Evolutionary conservation across 2,329 filamentous ascomycete species (phyloP), one percentile per base, ranked within the genome.

Genomic region (Neopestalotiopsis sp.): DNA sequence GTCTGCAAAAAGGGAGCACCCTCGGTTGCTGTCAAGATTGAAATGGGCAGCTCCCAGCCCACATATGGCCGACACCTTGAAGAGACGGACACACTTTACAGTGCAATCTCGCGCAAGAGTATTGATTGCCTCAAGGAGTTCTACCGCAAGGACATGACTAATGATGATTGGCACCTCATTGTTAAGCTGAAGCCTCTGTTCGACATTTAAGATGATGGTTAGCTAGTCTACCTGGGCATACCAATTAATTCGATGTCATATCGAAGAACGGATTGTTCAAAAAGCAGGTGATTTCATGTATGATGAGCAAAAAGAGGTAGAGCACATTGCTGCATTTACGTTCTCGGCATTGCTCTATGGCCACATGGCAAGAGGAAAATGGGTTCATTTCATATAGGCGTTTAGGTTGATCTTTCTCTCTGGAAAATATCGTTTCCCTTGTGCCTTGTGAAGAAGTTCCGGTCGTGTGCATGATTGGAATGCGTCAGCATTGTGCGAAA

Each of bases 121-220:
- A 99, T 99, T 80, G 94, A 99, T 82, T 94, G 91, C 9, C 89
- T 99, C 72, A 99, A 99, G 88, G 94, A 98, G 78, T 98, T 94
- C 80, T 99, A 98, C 84, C 88, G 95, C 34, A 78, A 77, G 69
- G 77, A 79, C n/a, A 75, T 78, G 14, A 70, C 76, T 24, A 78
- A 93, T 82, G 96, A 98, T 12, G 96, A 99, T 84, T 99, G 96
- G 96, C 86, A 89, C 77, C 86, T 99, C 72, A 94, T 99, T 78
- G 93, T 95, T 82, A 97, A 97, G 88, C 85, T 99, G 78, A 99
- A 99, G 89, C 91, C 93, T 56, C 79, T 97, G 74, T 98, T 98
- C 79, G 96, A 98, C 82, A 92, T 98, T 81, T 61, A 61, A 20
- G 17, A 17, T 40, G 14, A 12, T 61, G 45, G 6, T 4, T 52